Evolutionary conservation across 2,329 filamentous ascomycete genomes (phyloP).

Genomic region (Didymella keratinophila): DNA sequence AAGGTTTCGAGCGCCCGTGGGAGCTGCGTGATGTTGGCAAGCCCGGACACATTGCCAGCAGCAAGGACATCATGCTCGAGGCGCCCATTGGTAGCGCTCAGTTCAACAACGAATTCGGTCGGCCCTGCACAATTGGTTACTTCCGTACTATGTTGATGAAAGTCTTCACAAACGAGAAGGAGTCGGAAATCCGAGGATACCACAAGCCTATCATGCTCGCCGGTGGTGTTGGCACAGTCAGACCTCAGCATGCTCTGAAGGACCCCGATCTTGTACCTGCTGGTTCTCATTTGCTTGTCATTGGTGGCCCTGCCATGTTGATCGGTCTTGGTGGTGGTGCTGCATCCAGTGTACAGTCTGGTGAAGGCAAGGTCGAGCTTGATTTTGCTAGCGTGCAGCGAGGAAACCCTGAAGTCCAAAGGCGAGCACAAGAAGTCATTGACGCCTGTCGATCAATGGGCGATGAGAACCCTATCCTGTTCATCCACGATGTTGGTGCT

Average conservation of each 20-base stretch:
- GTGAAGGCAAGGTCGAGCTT: conserved; percentile 86
- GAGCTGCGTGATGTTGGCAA: conserved; percentile 84
- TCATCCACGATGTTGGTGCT: conserved; percentile 97
- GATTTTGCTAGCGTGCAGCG: conserved; percentile 98
- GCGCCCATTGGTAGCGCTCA: conserved; percentile 93
- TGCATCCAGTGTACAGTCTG: conserved; percentile 87
- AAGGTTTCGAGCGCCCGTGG: conserved; percentile 83
- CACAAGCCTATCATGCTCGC: conserved; percentile 99
- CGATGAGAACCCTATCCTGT: conserved; percentile 85
- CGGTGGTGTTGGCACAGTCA: conserved; percentile 89
- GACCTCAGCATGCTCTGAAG: conserved; percentile 91
- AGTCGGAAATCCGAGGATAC: conserved; percentile 82
- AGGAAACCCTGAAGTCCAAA: conserved; percentile 95
- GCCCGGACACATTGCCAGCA: conserved; percentile 90
- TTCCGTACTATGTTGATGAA: conserved; percentile 88
- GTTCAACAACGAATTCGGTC: conserved; percentile 98
- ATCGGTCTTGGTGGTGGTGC: conserved; percentile 96
- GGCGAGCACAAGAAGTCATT: conserved; percentile 97
- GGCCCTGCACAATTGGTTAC: conserved; percentile 85
- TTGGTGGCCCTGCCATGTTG: conserved; percentile 96
- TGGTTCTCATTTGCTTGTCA: conserved; percentile 89
- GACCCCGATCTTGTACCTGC: conserved; percentile 78
- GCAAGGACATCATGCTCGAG: conserved; percentile 96
- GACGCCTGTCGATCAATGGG: conserved; percentile 90
- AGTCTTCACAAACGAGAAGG: conserved; percentile 66